These are phyloP conservation scores for Populus davidiana DNA, from an alignment of 345 rosid species.

Conservation along the genomic window DNA sequence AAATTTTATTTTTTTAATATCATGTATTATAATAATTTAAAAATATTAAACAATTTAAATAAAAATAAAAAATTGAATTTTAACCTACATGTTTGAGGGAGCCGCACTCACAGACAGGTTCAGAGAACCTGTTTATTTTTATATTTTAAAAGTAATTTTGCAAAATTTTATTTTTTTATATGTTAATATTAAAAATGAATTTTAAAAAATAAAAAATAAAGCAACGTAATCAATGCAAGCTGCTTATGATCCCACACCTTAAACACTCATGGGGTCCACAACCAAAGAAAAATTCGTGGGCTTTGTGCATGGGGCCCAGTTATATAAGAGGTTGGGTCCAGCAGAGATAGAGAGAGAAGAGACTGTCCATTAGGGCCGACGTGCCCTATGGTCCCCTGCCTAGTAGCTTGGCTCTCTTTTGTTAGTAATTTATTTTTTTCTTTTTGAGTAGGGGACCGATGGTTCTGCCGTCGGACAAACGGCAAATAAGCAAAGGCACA, in stretches of 20 bases:
- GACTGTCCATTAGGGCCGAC: conserved; percentile 32
- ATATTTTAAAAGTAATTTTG: too few species aligned
- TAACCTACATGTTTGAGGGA: too few species aligned
- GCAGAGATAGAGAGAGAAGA: conserved; percentile 4
- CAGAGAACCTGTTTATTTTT: too few species aligned
- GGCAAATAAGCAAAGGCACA: conserved; percentile 6
- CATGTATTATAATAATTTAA: too few species aligned
- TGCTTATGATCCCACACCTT: conserved; percentile 33
- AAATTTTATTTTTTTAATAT: too few species aligned
- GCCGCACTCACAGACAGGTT: too few species aligned
- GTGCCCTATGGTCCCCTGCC: conserved; percentile 54
- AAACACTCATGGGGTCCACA: neutral
- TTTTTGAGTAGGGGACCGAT: neutral
- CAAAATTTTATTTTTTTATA: too few species aligned
- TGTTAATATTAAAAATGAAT: too few species aligned
- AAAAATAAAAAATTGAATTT: too few species aligned
- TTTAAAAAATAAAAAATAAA: too few species aligned
- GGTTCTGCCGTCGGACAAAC: conserved; percentile 29
- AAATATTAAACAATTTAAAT: too few species aligned
- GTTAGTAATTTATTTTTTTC: neutral
- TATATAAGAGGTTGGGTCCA: neutral
- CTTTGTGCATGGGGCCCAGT: conserved; percentile 21
- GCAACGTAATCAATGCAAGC: conserved; percentile 22
- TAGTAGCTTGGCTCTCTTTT: neutral
- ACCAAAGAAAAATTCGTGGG: neutral